Evolutionary conservation across 2,329 filamentous ascomycete genomes (phyloP), one percentile per base, ranked within the genome.

Genomic region (Colletotrichum sp.): DNA sequence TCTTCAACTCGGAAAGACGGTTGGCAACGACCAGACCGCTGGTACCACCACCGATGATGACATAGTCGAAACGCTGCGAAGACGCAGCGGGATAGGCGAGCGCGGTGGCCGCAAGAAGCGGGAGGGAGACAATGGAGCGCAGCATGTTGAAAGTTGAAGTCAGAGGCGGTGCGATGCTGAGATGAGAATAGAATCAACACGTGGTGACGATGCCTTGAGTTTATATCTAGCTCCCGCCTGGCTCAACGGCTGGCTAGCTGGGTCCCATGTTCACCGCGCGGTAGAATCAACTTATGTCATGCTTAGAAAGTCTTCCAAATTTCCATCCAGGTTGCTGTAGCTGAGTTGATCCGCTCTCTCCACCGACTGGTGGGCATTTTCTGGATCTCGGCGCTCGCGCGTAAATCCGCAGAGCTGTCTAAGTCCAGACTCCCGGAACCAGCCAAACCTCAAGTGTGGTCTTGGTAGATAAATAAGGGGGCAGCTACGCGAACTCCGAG

Each of bases 21-120:
- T 84, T 85, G 15, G 84, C 85, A 8, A 86, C 72, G 6, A 85
- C 80, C 3, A 85, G 81, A 12, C 85, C 85, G 64, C 80, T 81
- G 1, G 84, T 85, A 0, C 84, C 84, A 10, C 81, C 85, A 9
- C 85, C 84, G n/a, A 83, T 81, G 22, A 86, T 82, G 52, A 86
- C 75, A 71, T 85, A 86, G 80, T 86, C 84, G 55, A 66, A 66
- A 2, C 26, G 36, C 26, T 66, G 36, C 2, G 63, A 52, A 5
- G 63, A 48, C 0, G 63, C 39, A n/a, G 63, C 39, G 7, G 63
- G 39, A 10, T 66, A 66, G 13, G 63, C 63, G 24, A 66, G 63
- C 16, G 36, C 39, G 26, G 63, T 66, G 36, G 36, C 63, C 63
- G 63, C 63, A 8, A 66, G 26, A 39, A 66, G 63, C 36, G 63